phyloP scores from a whole-genome alignment of 176 grass and related monocot species.

The Poa pratensis region DNA sequence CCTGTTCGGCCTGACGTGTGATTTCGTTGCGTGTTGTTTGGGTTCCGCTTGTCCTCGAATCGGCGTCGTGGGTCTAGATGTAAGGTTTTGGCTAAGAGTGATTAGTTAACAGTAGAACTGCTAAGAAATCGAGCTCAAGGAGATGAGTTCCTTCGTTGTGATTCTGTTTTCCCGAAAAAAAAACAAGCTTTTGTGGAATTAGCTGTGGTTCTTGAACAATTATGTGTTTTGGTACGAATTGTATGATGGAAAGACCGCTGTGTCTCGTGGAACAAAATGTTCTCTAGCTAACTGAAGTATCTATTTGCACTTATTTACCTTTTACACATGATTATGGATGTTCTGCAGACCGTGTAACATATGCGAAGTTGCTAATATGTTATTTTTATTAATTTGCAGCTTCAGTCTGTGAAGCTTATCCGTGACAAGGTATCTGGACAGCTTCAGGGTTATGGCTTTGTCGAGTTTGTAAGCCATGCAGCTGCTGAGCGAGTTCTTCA shows the following conservation, averaged over 20 bases:
- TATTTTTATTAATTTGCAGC: slow-evolving; percentile 46
- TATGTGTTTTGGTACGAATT: background rate
- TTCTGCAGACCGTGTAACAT: slow-evolving; percentile 22
- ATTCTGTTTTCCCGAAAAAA: background rate
- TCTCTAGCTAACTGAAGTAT: too few relatives aligned
- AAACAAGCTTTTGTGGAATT: background rate
- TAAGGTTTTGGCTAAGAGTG: background rate
- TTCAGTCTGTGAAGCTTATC: slow-evolving; percentile 84
- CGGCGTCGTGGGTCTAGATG: background rate
- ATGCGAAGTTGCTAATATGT: background rate
- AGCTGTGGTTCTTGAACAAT: background rate
- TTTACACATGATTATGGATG: background rate
- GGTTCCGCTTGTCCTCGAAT: background rate
- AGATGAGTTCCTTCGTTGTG: background rate
- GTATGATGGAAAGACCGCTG: background rate
- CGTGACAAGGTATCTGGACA: slow-evolving; percentile 84
- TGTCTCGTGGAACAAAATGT: background rate
- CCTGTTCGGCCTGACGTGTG: background rate
- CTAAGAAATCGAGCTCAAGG: background rate
- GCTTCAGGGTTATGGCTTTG: slow-evolving; percentile 92
- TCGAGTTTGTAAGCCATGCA: slow-evolving; percentile 75
- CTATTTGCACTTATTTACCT: background rate
- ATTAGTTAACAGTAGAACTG: background rate
- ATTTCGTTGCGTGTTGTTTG: background rate
- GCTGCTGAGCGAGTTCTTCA: slow-evolving; percentile 81